phyloP scores from a whole-genome alignment of 2,329 filamentous ascomycete genomes.

The Neocucurbitaria cava region DNA sequence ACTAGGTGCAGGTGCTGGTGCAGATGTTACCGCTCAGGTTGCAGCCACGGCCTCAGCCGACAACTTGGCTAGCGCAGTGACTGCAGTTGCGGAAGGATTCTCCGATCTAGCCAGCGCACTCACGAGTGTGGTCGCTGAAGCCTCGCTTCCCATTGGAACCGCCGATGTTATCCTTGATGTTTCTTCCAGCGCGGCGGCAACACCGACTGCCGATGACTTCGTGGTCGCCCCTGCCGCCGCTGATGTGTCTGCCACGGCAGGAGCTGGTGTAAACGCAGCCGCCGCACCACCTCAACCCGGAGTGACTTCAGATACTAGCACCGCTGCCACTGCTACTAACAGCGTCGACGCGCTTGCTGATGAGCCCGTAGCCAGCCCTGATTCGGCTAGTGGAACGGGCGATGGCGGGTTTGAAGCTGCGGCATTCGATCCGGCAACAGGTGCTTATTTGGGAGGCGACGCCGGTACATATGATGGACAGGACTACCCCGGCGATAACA shows the following conservation, averaged over 20 bases:
- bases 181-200: neutral
- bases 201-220: neutral
- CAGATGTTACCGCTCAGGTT: neutral
- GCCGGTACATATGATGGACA: conserved; percentile 4
- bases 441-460: neutral
- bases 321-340: neutral
- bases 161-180: neutral
- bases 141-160: neutral
- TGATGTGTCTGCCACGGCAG: neutral
- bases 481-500: conserved; percentile 1
- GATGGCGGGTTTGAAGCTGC: neutral
- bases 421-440: neutral
- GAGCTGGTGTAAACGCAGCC: neutral
- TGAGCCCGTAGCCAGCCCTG: neutral
- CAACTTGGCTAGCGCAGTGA: neutral
- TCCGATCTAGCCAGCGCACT: too few species aligned
- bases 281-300: neutral
- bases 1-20: too few species aligned
- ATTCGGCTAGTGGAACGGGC: neutral
- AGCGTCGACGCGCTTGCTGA: neutral
- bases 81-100: neutral
- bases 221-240: too few species aligned
- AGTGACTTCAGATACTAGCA: neutral
- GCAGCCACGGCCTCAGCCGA: neutral
- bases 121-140: too few species aligned